Evolutionary conservation across 805 yeast species (phyloP), one percentile per base, ranked within the genome.

Genomic region (Candida railenensis): DNA sequence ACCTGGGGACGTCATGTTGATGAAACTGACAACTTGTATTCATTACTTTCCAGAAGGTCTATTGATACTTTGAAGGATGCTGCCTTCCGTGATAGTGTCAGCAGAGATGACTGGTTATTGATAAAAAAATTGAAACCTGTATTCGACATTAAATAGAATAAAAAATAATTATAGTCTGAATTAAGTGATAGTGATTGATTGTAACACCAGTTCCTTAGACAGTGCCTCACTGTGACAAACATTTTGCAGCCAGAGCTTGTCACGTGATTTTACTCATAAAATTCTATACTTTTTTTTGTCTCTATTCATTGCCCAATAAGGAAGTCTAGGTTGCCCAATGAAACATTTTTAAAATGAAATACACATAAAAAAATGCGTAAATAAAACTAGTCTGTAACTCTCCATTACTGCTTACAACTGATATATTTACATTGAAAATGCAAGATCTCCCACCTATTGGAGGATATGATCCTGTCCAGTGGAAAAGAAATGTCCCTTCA

Each of bases 1-100:
- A 84, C 89, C 12, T 94, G 98, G 98, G 99, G 99, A 53, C 89
- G 99, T 75, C 99, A 94, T 64, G 95, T 94, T 57, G 96, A 90
- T 67, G 99, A 94, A 71, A 74, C 81, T 48, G 99, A 94, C 67
- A 77, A 80, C 40, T 75, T 94, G 63, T 94, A 91, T 71, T 92
- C 99, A n/a, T 77, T 87, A 73, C 80, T 94, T 53, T 65, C 94
- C 11, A 83, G 99, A 77, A 87, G 77, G 68, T 87, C 96, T 32
- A 91, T 94, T 57, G 97, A 94, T 66, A 87, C 96, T n/a, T 82
- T 94, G 78, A 94, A 94, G 74, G 99, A 94, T 61, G 95, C 96
- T 37, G 97, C 98, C 3, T 94, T 94, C 83, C 82, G 99, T 70
- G 92, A 88, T 58, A 81, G 88, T 51, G 99, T 94, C 52, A 77